Evolutionary conservation across 2,329 filamentous ascomycete species (phyloP).

Genomic region (Fusarium tjaetaba): DNA sequence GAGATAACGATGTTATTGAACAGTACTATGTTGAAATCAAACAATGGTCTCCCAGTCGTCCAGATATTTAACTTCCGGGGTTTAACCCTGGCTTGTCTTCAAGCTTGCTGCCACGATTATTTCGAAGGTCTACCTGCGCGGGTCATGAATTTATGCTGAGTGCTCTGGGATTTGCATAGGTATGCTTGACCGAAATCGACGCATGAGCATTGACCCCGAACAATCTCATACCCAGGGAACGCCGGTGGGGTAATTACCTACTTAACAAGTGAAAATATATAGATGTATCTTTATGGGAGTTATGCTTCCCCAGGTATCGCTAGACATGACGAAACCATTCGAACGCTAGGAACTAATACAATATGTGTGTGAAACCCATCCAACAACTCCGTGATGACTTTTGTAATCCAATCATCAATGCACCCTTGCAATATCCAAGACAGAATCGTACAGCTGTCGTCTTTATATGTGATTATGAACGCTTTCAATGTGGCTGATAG

Average conservation of each 20-base stretch:
- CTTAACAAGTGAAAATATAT: slow-evolving; percentile 27
- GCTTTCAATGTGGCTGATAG: background rate
- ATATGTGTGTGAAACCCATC: slow-evolving; percentile 30
- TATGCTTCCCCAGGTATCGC: slow-evolving; percentile 12
- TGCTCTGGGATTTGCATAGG: background rate
- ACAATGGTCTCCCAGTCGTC: background rate
- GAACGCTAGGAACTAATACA: slow-evolving; percentile 41
- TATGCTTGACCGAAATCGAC: background rate
- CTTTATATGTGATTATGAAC: slow-evolving; percentile 7
- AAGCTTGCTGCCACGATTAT: background rate
- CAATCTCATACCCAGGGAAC: background rate
- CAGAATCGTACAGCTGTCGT: slow-evolving; percentile 36
- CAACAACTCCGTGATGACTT: slow-evolving; percentile 42
- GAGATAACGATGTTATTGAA: background rate
- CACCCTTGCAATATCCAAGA: slow-evolving; percentile 26
- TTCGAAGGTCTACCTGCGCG: too few relatives aligned
- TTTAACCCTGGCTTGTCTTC: background rate
- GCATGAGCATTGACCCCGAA: too few relatives aligned
- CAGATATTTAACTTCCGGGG: background rate
- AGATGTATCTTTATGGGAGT: slow-evolving; percentile 13
- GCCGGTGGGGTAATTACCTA: background rate
- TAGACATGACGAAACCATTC: slow-evolving; percentile 22
- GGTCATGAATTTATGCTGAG: background rate
- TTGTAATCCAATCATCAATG: slow-evolving; percentile 42
- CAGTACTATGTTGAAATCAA: background rate